Base-by-base conservation (phyloP, 805 yeast species). In the Lipomyces oligophaga region DNA sequence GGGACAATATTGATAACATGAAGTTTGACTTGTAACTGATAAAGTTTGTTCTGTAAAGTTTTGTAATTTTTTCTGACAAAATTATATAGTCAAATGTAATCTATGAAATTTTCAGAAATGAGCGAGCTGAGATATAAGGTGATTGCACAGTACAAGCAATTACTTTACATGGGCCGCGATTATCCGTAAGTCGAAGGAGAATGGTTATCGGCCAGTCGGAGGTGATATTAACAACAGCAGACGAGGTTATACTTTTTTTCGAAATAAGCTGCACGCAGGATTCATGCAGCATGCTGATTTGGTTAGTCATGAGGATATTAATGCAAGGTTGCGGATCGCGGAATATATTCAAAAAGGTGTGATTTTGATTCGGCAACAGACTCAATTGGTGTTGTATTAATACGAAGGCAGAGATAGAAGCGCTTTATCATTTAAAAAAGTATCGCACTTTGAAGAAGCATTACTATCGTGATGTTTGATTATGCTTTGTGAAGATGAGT, bases 151-250 rank as follows among this genome's bases (percentile, higher is more conserved):
- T 68, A 63, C 61, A 68, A 68, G 45, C 70, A 68, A 36, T 60
- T 68, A 30, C 55, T 67, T 5, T 68, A 62, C 43, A 53, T 68
- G 63, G 70, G 69, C 15, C 55, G 59, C 22, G 69, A 65, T 30
- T 68, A 67, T 43, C 72, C 72, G 59, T 62, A 54, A 28, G 64
- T 38, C 11, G 27, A n/a, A 11, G 18, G n/a, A n/a, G 27, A 20
- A 19, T 7, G 13, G 19, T 16, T 34, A 15, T 19, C 4, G 13
- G 10, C 8, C 11, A 10, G 24, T 11, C 4, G 10, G 21, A 15
- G 11, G 24, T 11, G 4, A 10, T n/a, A 20, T 5, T 15, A 15
- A 8, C 8, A 20, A 15, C 5, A 11, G 15, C 21, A 55, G 58
- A 10, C 58, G 53, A 28, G 69, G 69, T 7, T 66, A 67, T 47